These are phyloP conservation scores for Tricholoma matsutake DNA, from an alignment of 768 basidiomycete genomes.

Conservation along the genomic window DNA sequence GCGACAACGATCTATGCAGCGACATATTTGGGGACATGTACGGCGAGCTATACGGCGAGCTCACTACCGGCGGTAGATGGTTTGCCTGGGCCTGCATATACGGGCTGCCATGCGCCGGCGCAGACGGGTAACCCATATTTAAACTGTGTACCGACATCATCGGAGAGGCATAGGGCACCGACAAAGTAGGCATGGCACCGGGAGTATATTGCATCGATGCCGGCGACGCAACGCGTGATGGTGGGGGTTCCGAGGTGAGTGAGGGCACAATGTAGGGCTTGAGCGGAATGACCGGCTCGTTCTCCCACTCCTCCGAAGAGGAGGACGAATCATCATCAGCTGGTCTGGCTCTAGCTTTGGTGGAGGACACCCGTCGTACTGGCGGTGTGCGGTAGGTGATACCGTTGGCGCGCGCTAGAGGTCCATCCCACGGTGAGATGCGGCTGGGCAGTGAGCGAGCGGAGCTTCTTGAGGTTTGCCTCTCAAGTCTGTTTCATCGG, in stretches of 20 bases:
- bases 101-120: not conserved
- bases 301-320: constrained; percentile 27
- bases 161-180: constrained; percentile 4
- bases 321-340: constrained; percentile 21
- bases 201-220: constrained; percentile 4
- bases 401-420: constrained; percentile 32
- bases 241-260: constrained; percentile 9
- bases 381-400: constrained; percentile 14
- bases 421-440: constrained; percentile 40
- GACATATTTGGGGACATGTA: constrained; percentile 15
- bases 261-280: constrained; percentile 18
- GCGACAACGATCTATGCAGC: constrained; percentile 7
- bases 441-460: constrained; percentile 23
- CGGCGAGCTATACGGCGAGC: constrained; percentile 13
- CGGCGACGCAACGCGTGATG: constrained; percentile 3
- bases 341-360: constrained; percentile 8
- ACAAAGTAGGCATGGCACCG: not conserved
- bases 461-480: constrained; percentile 28
- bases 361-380: constrained; percentile 1
- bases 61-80: not conserved
- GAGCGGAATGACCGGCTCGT: constrained; percentile 32
- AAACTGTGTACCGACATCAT: constrained; percentile 11
- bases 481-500: constrained; percentile 25
- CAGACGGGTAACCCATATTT: constrained; percentile 5
- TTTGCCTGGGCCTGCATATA: constrained; percentile 2